These are phyloP conservation scores for Austroboletus rostrupii DNA, from an alignment of 1,284 basidiomycete species.

Conservation along the genomic window DNA sequence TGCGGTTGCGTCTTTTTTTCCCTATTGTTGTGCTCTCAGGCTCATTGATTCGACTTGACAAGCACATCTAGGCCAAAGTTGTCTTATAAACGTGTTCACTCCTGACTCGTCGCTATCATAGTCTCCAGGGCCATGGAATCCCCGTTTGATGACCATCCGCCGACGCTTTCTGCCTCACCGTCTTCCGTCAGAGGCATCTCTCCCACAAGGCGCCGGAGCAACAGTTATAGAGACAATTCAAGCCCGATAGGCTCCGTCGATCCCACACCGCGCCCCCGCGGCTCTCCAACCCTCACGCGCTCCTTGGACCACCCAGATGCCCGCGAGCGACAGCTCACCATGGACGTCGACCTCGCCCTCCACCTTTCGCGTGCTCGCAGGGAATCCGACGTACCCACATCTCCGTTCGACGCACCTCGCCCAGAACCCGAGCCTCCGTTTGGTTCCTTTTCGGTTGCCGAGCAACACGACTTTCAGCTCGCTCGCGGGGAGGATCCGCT, in stretches of 20 bases:
- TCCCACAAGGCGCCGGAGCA: constrained; percentile 37
- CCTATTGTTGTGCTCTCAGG: neutral
- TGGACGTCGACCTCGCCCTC: constrained; percentile 84
- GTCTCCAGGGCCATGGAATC: constrained; percentile 17
- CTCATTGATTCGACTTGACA: neutral
- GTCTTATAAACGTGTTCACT: neutral
- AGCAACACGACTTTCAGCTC: constrained; percentile 42
- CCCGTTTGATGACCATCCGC: constrained; percentile 20
- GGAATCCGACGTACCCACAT: constrained; percentile 47
- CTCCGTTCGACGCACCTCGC: constrained; percentile 24
- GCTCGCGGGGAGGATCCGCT: constrained; percentile 36
- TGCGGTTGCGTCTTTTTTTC: neutral
- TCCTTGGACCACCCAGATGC: constrained; percentile 66
- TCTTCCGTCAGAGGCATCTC: constrained; percentile 39
- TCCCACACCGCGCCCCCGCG: constrained; percentile 40
- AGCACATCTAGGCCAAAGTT: neutral
- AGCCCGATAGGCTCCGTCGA: constrained; percentile 46
- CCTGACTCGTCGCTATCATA: neutral
- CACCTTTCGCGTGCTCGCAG: constrained; percentile 74
- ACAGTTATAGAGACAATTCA: constrained; percentile 32
- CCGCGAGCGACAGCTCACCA: constrained; percentile 74
- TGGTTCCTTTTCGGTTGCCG: constrained; percentile 39
- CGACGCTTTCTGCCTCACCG: constrained; percentile 38
- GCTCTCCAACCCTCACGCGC: constrained; percentile 61
- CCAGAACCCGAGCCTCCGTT: constrained; percentile 26